Percentiles rank a stretch among this genome's conserved stretches.
Conservation (phyloP, 2,329 filamentous ascomycete genomes). For the Aspergillus brasiliensis region DNA sequence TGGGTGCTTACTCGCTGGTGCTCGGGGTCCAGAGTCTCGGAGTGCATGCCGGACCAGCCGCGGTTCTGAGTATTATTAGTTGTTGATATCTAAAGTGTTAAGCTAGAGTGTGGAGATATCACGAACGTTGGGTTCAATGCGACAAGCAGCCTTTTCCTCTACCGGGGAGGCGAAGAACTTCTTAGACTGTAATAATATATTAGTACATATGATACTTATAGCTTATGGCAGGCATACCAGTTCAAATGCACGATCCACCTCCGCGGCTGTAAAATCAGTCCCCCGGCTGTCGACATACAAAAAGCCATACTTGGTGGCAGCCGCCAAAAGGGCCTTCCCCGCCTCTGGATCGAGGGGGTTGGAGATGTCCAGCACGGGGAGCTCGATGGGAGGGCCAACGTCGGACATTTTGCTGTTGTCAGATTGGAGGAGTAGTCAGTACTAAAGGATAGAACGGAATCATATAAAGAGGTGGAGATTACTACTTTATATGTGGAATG, state of each 20-base stretch:
- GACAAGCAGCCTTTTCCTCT: conserved; percentile 72
- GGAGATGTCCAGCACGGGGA: conserved; percentile 83
- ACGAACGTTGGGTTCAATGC: conserved; percentile 65
- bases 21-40: conserved; percentile 82
- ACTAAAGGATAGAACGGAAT: background rate
- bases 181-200: conserved; percentile 56
- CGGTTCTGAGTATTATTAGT: conserved; percentile 61
- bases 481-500: background rate
- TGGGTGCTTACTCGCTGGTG: conserved; percentile 67
- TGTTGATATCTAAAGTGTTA: background rate
- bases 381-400: conserved; percentile 43
- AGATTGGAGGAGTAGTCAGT: background rate
- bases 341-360: conserved; percentile 61
- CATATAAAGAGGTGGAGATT: background rate
- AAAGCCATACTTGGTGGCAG: conserved; percentile 82
- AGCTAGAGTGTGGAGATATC: background rate
- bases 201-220: background rate
- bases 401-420: conserved; percentile 21
- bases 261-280: conserved; percentile 64
- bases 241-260: conserved; percentile 72
- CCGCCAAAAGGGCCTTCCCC: conserved; percentile 70
- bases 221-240: conserved; percentile 58
- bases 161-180: conserved; percentile 71
- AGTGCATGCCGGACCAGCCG: conserved; percentile 86
- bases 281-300: conserved; percentile 81